Conservation (phyloP, 2,329 filamentous ascomycete species). For the Cladosporium sp. region DNA sequence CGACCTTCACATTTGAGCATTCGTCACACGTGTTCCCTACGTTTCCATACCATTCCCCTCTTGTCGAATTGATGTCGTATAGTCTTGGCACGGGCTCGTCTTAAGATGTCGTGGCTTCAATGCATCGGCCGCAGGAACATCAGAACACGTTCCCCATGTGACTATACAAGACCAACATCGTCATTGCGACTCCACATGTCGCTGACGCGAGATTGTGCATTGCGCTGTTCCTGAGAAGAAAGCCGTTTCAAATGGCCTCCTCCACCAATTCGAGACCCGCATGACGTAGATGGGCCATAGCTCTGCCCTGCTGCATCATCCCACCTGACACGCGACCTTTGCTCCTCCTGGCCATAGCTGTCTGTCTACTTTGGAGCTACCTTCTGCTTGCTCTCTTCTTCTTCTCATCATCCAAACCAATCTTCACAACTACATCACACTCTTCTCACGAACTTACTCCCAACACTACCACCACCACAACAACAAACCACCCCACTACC, state of each 20-base stretch:
- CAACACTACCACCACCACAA: constrained; percentile 8
- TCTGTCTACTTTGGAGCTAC: constrained; percentile 9
- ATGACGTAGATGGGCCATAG: constrained; percentile 16
- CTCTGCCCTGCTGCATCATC: constrained; percentile 16
- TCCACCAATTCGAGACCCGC: not conserved
- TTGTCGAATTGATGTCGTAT: not conserved
- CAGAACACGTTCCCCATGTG: not conserved
- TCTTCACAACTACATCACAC: not conserved
- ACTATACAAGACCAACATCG: not conserved
- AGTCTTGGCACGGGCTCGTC: not conserved
- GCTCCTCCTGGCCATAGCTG: constrained; percentile 13
- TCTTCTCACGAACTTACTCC: not conserved
- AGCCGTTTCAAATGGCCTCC: not conserved
- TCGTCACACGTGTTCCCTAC: not conserved
- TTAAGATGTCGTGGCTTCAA: not conserved
- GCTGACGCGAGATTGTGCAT: not conserved
- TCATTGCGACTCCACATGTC: constrained; percentile 12
- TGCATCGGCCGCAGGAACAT: constrained; percentile 4
- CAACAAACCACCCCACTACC: constrained; percentile 42
- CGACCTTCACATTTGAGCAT: not conserved
- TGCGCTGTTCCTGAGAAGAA: constrained; percentile 12
- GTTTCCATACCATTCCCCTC: not conserved
- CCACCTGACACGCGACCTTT: constrained; percentile 18
- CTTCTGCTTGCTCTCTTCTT: constrained; percentile 7
- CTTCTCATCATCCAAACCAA: constrained; percentile 10